Evolutionary conservation across 164 flowering plant species (phyloP).

Genomic region (Amborella trichopoda): DNA sequence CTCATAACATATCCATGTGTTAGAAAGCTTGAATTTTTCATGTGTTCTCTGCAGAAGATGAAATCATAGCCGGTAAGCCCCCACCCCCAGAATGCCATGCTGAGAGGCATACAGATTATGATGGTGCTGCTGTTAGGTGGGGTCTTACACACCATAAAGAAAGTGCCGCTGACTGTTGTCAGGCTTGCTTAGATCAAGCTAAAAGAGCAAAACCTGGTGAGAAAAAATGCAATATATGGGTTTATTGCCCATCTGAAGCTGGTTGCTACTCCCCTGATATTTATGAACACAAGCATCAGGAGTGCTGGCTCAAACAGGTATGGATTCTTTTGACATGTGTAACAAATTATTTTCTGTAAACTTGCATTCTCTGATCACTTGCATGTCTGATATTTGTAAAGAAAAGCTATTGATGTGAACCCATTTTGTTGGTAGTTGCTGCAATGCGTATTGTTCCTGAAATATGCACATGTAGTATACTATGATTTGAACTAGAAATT

Average conservation of each 20-base stretch:
- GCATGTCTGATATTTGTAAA: too few relatives aligned
- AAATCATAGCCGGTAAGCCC: constrained; percentile 65
- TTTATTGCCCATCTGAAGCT: constrained; percentile 80
- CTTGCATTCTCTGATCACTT: too few relatives aligned
- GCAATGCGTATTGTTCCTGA: too few relatives aligned
- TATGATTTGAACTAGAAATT: too few relatives aligned
- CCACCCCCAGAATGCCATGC: constrained; percentile 76
- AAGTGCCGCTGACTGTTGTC: constrained; percentile 96
- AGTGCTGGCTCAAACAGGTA: constrained; percentile 98
- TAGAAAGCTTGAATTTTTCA: constrained; percentile 1
- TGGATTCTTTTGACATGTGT: constrained; percentile 6
- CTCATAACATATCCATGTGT: too few relatives aligned
- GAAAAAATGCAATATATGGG: constrained; percentile 91
- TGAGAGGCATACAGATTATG: constrained; percentile 87
- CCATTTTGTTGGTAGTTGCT: too few relatives aligned
- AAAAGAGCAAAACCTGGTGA: constrained; percentile 64
- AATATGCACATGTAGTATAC: too few relatives aligned
- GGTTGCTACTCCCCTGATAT: constrained; percentile 97
- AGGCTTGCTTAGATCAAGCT: constrained; percentile 96
- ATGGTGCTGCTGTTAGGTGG: constrained; percentile 89
- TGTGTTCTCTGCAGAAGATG: constrained; percentile 44
- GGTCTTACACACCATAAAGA: constrained; percentile 93
- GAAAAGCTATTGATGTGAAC: too few relatives aligned
- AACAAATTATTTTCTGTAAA: too few relatives aligned
- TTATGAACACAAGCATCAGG: constrained; percentile 74